Base-by-base conservation (phyloP, 73 alveolate species). In the Paramecium caudatum region DNA sequence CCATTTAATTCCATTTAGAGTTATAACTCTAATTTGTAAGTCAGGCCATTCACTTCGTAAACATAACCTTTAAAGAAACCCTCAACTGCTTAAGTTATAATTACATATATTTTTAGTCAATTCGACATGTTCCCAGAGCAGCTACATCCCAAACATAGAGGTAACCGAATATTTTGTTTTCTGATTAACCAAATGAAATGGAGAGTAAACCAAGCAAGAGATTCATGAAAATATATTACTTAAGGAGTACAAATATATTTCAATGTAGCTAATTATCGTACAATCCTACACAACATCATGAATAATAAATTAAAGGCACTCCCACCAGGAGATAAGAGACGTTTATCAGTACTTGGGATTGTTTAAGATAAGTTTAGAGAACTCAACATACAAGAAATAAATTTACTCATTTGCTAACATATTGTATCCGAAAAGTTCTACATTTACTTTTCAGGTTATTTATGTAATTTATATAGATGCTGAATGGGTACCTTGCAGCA, bases 351-450 rank as follows among this genome's bases (percentile, higher is more conserved):
- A 10, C 83, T 65, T 33, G 39, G 19, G 19, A 27, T 65, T n/a
- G 83, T 65, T 3, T 65, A 65, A 15, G 83, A 65, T n/a, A 65
- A 65, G 34, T 65, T 65, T 65, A 65, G 39, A 65, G 83, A 65
- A 65, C 83, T 65, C 39, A n/a, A 30, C 6, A 30, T 65, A 32
- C 19, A 65, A 65, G 83, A 65, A 36, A 36, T 65, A 33, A 65
- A 65, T 65, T 65, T 65, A 10, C 83, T 65, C 9, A 65, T 65
- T 32, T 65, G 83, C 39, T 36, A 65, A 33, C 83, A 65, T 36
- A 15, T 6, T 13, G 49, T 65, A 7, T 65, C 83, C n/a, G 83
- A 65, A 65, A 65, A 65, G 83, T 65, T 65, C 5, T 65, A 65
- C 49, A 36, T 65, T 33, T 65, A 65, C 34, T 65, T 65, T 15